Conservation (phyloP, 257 asterid genomes). For the Solanum corneliomulleri region DNA sequence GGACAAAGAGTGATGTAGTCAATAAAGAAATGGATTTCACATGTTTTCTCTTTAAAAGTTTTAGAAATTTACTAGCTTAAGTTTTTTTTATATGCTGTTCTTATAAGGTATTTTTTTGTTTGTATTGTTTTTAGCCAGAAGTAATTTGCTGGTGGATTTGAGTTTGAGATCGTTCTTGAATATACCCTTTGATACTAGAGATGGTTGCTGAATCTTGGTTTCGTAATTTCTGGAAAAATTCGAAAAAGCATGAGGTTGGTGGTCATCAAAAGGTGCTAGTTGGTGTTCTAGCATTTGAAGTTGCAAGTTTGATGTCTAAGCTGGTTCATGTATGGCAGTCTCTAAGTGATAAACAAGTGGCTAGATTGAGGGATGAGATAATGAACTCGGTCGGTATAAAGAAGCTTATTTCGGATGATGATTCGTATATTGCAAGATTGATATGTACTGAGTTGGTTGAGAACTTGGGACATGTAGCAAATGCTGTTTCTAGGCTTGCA, state of each 20-base stretch:
- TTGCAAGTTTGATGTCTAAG: constrained; percentile 80
- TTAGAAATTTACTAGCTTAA: not conserved
- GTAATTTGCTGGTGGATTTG: constrained; percentile 10
- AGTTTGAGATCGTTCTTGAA: not conserved
- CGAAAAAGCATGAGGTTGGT: constrained; percentile 37
- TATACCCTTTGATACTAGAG: constrained; percentile 5
- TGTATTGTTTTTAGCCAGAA: not conserved
- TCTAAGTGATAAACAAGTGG: constrained; percentile 59
- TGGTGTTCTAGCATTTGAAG: constrained; percentile 86
- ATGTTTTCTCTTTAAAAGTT: not conserved
- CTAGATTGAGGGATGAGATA: constrained; percentile 56
- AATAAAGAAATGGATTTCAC: not conserved
- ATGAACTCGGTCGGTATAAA: constrained; percentile 49
- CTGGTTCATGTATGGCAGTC: constrained; percentile 83
- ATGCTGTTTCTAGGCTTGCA: constrained; percentile 56
- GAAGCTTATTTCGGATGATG: constrained; percentile 62
- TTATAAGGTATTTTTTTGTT: not conserved
- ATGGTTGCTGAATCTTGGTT: constrained; percentile 89
- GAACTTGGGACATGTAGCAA: constrained; percentile 47
- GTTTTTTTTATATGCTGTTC: not conserved
- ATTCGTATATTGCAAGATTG: constrained; percentile 47
- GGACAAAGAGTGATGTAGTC: not conserved
- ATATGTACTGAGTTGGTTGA: constrained; percentile 61
- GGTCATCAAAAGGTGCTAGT: constrained; percentile 35
- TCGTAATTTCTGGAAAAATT: constrained; percentile 51